Percentiles rank a stretch among this genome's conserved stretches.
Conservation (phyloP, 2,329 filamentous ascomycete species). For the Cercospora sp. region DNA sequence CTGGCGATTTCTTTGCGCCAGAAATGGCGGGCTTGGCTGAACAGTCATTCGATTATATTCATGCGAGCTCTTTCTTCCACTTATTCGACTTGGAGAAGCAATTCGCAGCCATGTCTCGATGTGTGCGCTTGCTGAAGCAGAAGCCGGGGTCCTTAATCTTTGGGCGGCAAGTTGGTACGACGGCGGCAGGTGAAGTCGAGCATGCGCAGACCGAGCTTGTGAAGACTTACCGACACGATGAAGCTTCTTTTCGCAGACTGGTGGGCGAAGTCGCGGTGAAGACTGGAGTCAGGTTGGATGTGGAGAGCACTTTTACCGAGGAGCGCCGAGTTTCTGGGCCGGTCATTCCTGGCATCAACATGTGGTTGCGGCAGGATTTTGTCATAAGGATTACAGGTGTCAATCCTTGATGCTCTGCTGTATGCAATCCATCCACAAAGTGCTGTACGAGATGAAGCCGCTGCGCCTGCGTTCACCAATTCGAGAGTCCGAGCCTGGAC, state of each 20-base stretch:
- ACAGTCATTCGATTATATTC: conserved; percentile 42
- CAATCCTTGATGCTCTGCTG: neutral
- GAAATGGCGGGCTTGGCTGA: conserved; percentile 31
- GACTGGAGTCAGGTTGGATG: conserved; percentile 41
- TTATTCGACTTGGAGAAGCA: conserved; percentile 43
- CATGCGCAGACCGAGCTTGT: neutral
- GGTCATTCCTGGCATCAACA: neutral
- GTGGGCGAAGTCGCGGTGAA: conserved; percentile 44
- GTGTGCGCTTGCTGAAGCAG: neutral
- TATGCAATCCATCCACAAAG: neutral
- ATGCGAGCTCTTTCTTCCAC: conserved; percentile 47
- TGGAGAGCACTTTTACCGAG: neutral
- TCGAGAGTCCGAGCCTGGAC: too few relatives aligned
- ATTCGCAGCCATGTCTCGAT: neutral
- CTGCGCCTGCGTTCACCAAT: too few relatives aligned
- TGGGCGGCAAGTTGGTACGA: neutral
- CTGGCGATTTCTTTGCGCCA: neutral
- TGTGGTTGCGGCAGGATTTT: conserved; percentile 3
- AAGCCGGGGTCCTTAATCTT: neutral
- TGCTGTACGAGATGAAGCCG: neutral
- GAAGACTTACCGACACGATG: neutral
- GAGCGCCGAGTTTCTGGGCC: neutral
- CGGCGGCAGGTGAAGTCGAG: neutral
- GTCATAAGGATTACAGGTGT: neutral
- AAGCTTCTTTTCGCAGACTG: conserved; percentile 28